Base-by-base conservation (phyloP, 2,329 filamentous ascomycete genomes). In the Phyllosticta citriasiana region DNA sequence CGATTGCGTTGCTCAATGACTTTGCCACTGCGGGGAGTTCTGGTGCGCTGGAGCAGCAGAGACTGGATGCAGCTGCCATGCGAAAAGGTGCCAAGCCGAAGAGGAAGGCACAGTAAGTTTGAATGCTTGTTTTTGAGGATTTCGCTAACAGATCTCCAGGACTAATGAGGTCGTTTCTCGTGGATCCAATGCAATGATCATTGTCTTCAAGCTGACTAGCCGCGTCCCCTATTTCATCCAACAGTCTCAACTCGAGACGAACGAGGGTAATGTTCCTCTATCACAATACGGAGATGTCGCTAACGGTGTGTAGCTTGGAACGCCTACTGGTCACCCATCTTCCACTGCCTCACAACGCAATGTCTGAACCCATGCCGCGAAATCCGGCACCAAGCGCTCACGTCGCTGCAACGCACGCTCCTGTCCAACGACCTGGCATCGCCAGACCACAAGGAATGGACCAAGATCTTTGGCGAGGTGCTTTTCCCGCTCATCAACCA, bases 241-340 rank as follows among this genome's bases (percentile, higher is more conserved):
- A 70, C 90, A 96, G 71, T 97, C 92, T 24, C 93, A 97, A 68
- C 84, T 97, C 2, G 94, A 97, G 71, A 87, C 84, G 63, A 89
- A 82, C 63, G 89, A 96, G 80, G 88, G 88, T 89, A 75, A 64
- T 79, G 53, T 59, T n/a, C 9, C 2, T 1, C 5, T 53, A 12
- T 16, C n/a, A 12, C 10, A 0, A 12, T 19, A 5, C 2, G 3
- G 30, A 24, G 22, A 47, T 2, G 2, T 14, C 10, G 50, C 64
- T 69, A 22, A 70, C 61, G 12, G 30, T 22, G 25, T 5, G 35
- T 54, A 89, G 94, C 94, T 14, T 99, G 94, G 94, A 91, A 91
- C 57, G 91, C 94, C 8, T 99, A 99, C 73, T 99, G 94, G 94
- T 87, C 92, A 14, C 94, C 93, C 1, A 91, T 99, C 26, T 94